Percentiles rank a stretch among this genome's conserved stretches.
Conservation (phyloP, 495 filamentous ascomycete species). For the Aspergillus carlsbadensis region DNA sequence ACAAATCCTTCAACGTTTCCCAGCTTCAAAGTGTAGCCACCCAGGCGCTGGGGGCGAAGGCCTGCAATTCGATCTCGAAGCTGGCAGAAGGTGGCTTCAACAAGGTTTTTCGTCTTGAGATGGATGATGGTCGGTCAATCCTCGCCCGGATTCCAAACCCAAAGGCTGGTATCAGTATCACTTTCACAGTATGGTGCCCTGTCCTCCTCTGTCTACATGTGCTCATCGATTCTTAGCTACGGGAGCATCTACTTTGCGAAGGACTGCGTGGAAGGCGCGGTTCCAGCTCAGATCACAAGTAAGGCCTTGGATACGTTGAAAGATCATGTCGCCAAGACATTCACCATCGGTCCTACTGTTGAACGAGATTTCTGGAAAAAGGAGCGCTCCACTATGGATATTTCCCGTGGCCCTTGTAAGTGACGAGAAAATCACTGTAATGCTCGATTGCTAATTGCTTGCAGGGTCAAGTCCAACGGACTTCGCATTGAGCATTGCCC, state of each 20-base stretch:
- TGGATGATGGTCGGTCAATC: too few species aligned
- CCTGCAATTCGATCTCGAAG: too few species aligned
- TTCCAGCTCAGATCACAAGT: too few species aligned
- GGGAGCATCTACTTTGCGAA: too few species aligned
- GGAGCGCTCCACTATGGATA: conserved; percentile 23
- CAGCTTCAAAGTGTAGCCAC: conserved; percentile 16
- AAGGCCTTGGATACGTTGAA: too few species aligned
- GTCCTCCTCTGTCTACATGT: too few species aligned
- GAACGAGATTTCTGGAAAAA: conserved; percentile 31
- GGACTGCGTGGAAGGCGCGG: too few species aligned
- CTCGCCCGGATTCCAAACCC: conserved; percentile 9
- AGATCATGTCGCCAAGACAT: conserved; percentile 17
- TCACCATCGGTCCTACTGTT: conserved; percentile 31
- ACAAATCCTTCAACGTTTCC: conserved; percentile 28
- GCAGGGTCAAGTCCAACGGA: conserved; percentile 22
- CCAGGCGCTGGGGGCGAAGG: too few species aligned
- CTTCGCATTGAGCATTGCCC: conserved; percentile 21
- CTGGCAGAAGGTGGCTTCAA: too few species aligned
- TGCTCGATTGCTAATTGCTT: conserved; percentile 10
- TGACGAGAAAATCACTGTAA: neutral
- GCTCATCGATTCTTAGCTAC: too few species aligned
- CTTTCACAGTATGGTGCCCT: too few species aligned
- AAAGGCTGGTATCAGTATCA: conserved; percentile 16
- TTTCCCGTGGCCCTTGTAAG: conserved; percentile 38
- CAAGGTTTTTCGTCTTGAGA: too few species aligned